Base-by-base conservation (phyloP, 495 filamentous ascomycete genomes). In the Podospora sp. region DNA sequence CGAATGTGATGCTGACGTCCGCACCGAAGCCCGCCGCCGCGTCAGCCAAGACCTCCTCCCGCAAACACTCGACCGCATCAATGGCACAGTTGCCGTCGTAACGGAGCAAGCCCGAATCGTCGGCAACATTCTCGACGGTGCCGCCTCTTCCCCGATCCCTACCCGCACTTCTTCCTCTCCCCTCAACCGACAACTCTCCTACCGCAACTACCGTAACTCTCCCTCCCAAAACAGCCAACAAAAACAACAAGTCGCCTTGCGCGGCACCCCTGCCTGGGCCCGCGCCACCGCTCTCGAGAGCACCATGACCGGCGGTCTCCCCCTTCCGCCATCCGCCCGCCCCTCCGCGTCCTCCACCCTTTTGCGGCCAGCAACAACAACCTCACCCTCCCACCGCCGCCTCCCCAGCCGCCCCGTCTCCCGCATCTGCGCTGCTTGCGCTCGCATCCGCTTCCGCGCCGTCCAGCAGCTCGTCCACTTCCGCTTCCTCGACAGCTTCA, bases 401-500 rank as follows among this genome's bases (percentile, higher is more conserved):
- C 40, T 12, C 40, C 40, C 14, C 33, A 36, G 33, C 60, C 60
- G 49, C 18, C 25, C 36, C n/a, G 12, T 29, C 16, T 26, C 49
- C 40, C 56, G 46, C 6, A 18, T 66, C 26, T 35, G 59, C 14
- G 9, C 21, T 18, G 58, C 20, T 18, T 67, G n/a, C 24, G 49
- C 65, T 11, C 26, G 57, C 7, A 49, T 49, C 18, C 59, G 50
- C 18, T 57, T 67, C 50, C 33, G 25, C 21, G 20, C 46, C 12
- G 26, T 67, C 22, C 33, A 46, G 9, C 27, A 50, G 12, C 58
- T 67, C 27, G 26, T 46, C 16, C 49, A 21, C 8, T 67, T 22
- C 22, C 35, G 59, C n/a, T 7, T 35, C n/a, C 50, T 67, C 20
- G 65, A 67, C 29, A 21, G 24, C 50, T 62, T 57, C 36, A 67